These are phyloP conservation scores for Conringia planisiliqua DNA, from an alignment of 345 rosid genomes.

Conservation along the genomic window DNA sequence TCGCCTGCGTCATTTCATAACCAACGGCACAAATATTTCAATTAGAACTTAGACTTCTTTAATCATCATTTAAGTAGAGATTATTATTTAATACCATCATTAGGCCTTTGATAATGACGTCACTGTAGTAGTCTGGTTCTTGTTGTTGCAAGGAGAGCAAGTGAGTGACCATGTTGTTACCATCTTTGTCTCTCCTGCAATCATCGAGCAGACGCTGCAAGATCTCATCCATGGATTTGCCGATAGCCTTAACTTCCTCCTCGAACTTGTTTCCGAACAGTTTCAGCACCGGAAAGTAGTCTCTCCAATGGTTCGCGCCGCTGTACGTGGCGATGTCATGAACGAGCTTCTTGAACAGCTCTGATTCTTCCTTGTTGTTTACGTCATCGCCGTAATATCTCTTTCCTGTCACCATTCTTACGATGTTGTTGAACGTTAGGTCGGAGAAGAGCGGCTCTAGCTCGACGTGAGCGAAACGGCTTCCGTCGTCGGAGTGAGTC, in stretches of 20 bases:
- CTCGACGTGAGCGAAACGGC: constrained; percentile 27
- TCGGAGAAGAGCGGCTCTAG: constrained; percentile 22
- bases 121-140: constrained; percentile 41
- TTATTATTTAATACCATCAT: constrained; percentile 17
- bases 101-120: constrained; percentile 36
- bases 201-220: constrained; percentile 38
- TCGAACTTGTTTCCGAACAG: constrained; percentile 27
- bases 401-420: constrained; percentile 47
- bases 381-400: constrained; percentile 49
- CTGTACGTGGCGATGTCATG: constrained; percentile 20
- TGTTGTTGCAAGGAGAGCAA: constrained; percentile 36
- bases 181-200: constrained; percentile 9
- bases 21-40: not conserved
- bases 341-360: constrained; percentile 39
- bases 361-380: constrained; percentile 36
- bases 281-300: constrained; percentile 31
- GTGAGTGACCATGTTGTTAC: constrained; percentile 32
- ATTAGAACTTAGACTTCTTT: too few relatives aligned
- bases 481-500: constrained; percentile 21
- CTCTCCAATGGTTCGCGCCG: constrained; percentile 21
- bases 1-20: not conserved
- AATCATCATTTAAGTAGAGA: not conserved
- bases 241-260: constrained; percentile 12
- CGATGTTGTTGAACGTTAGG: constrained; percentile 38
- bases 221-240: constrained; percentile 18